phyloP scores from a whole-genome alignment of 2,329 filamentous ascomycete species.

The Huntiella moniliformis region DNA sequence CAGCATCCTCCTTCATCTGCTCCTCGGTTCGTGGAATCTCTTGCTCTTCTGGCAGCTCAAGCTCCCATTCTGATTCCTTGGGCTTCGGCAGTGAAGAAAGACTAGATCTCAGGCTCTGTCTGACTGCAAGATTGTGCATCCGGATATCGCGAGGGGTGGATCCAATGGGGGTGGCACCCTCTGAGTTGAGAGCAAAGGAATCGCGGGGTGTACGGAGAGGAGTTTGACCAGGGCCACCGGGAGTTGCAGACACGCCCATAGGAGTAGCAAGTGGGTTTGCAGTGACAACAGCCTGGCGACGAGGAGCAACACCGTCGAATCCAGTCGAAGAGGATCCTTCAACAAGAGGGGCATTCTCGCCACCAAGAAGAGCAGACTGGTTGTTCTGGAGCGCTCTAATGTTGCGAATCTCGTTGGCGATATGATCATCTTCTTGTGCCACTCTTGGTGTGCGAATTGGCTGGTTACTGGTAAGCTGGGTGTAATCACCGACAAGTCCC shows the following conservation, averaged over 20 bases:
- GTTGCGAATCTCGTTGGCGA: conserved; percentile 91
- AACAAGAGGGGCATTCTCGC: conserved; percentile 78
- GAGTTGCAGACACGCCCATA: conserved; percentile 46
- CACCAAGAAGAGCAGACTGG: conserved; percentile 79
- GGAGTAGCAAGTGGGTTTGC: conserved; percentile 93
- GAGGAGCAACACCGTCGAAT: conserved; percentile 67
- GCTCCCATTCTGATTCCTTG: conserved; percentile 84
- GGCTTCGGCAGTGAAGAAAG: conserved; percentile 78
- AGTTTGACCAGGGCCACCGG: conserved; percentile 53
- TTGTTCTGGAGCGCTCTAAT: conserved; percentile 84
- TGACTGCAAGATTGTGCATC: conserved; percentile 48
- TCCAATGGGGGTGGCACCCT: conserved; percentile 42
- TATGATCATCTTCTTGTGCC: conserved; percentile 80
- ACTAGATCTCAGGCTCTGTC: conserved; percentile 48
- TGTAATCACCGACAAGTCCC: conserved; percentile 75
- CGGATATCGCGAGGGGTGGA: conserved; percentile 63
- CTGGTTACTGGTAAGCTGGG: conserved; percentile 57
- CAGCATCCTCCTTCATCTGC: conserved; percentile 38
- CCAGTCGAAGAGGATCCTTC: conserved; percentile 70
- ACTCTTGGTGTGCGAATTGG: conserved; percentile 86
- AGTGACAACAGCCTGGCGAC: conserved; percentile 66
- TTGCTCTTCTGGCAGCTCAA: conserved; percentile 74
- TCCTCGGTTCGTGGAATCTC: conserved; percentile 32
- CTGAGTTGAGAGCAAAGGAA: conserved; percentile 54
- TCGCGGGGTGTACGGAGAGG: conserved; percentile 80